These are phyloP conservation scores for Auriscalpium vulgare DNA, from an alignment of 768 basidiomycete genomes.

Conservation along the genomic window DNA sequence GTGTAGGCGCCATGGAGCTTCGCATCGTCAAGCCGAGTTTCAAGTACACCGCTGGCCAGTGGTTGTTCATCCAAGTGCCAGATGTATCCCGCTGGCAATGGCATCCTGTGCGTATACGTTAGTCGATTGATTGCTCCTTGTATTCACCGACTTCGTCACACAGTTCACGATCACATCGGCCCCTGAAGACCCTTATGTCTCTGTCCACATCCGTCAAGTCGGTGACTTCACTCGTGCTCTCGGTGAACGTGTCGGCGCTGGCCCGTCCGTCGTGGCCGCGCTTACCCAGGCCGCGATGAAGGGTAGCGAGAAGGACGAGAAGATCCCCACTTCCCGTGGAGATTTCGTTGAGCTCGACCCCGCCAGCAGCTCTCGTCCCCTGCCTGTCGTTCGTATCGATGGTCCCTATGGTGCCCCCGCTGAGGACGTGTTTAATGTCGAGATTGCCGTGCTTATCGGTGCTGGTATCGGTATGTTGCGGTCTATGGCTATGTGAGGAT, in stretches of 20 bases:
- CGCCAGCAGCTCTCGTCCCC: slow-evolving; percentile 34
- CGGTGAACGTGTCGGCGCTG: slow-evolving; percentile 79
- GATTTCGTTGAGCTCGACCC: slow-evolving; percentile 77
- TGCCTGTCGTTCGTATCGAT: slow-evolving; percentile 73
- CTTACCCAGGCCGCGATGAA: slow-evolving; percentile 78
- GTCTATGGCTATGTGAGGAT: too few species aligned
- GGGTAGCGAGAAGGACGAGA: slow-evolving; percentile 57
- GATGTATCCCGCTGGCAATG: slow-evolving; percentile 81
- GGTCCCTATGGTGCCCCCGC: slow-evolving; percentile 93
- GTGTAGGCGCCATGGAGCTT: slow-evolving; percentile 80
- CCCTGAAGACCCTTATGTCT: slow-evolving; percentile 89
- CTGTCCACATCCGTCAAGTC: slow-evolving; percentile 88
- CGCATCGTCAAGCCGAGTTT: slow-evolving; percentile 88
- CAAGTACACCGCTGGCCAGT: slow-evolving; percentile 87
- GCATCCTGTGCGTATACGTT: slow-evolving; percentile 77
- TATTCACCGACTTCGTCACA: background rate
- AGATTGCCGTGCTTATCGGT: slow-evolving; percentile 87
- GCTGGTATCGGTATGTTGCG: slow-evolving; percentile 72
- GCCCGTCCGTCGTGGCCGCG: slow-evolving; percentile 64
- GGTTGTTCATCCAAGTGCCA: slow-evolving; percentile 86
- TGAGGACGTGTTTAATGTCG: slow-evolving; percentile 79
- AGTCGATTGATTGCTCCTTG: background rate
- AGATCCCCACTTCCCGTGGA: slow-evolving; percentile 41
- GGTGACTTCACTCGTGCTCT: slow-evolving; percentile 83
- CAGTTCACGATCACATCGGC: slow-evolving; percentile 95